Evolutionary conservation across 768 basidiomycete species (phyloP), one percentile per base, ranked within the genome.

Genomic region (Mycena galericulata): DNA sequence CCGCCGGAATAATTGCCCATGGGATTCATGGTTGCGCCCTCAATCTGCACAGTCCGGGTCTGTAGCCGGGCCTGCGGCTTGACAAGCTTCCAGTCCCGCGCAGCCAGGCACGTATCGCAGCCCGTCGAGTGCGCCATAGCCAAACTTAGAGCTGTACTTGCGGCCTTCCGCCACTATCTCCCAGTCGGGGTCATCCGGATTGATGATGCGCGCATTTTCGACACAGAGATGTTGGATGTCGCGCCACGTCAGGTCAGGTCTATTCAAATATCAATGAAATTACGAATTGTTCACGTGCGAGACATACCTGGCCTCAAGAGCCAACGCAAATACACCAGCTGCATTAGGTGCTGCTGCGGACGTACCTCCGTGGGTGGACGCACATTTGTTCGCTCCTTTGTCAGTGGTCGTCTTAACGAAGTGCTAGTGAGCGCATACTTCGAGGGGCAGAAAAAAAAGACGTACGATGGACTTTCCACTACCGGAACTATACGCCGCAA

Each of bases 321-420:
- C 95, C 14, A 99, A 87, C 24, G 96, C 94, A 75, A 97, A 92
- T 41, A 98, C 94, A 29, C 96, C 98, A 17, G 91, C 96, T 27
- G 96, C 98, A 71, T 99, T 94, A 9, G 98, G 98, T 9, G 98
- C 98, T 6, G 98, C 98, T 26, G 98, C 98, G 18, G 97, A 98
- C 2, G 98, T 99, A 18, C 98, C 98, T 26, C 98, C 98, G 75
- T 99, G 98, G 0, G 82, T 86, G 43, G 83, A 85, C 1, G 96
- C 87, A 78, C 98, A 99, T 55, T 87, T 83, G 70, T 92, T 88
- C 77, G 92, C 87, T 11, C 97, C 97, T 50, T 92, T 91, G 76
- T 99, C 98, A 17, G 97, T 98, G 7, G 98, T 99, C 49, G 95
- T 92, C 97, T 98, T 60, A 45, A 20, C 45, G 29, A 68, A 41